phyloP scores from a whole-genome alignment of 148 eudicot species.

The Chenopodium formosanum region DNA sequence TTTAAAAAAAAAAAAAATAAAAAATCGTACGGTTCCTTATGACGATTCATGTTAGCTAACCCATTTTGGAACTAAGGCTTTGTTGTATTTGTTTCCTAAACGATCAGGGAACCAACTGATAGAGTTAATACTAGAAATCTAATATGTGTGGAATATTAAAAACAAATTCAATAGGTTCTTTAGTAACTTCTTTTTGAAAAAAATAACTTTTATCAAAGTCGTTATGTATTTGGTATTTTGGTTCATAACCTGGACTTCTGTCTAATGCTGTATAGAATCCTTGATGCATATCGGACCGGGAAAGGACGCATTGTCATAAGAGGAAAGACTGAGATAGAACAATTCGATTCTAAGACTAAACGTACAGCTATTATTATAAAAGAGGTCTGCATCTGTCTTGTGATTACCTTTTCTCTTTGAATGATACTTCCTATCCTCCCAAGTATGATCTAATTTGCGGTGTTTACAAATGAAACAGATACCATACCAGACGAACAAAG shows the following conservation, averaged over 20 bases:
- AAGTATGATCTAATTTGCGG: conserved; percentile 9
- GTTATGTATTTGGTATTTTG: neutral
- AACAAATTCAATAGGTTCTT: neutral
- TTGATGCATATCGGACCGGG: conserved; percentile 92
- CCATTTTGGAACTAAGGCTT: too few relatives aligned
- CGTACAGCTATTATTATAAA: conserved; percentile 78
- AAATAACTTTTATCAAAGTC: neutral
- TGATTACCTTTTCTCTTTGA: neutral
- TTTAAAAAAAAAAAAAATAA: too few relatives aligned
- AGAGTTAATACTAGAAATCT: neutral
- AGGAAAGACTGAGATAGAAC: conserved; percentile 88
- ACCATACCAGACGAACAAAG: conserved; percentile 97
- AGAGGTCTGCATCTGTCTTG: conserved; percentile 52
- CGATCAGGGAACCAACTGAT: neutral
- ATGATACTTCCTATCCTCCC: neutral
- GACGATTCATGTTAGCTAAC: too few relatives aligned
- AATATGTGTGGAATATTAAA: neutral
- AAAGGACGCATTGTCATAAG: conserved; percentile 83
- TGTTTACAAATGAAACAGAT: conserved; percentile 55
- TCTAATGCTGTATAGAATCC: conserved; percentile 49
- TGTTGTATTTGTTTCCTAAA: neutral
- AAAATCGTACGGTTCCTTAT: too few relatives aligned
- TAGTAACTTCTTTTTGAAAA: neutral
- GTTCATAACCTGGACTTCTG: conserved; percentile 8
- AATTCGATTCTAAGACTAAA: conserved; percentile 70